phyloP scores from a whole-genome alignment of 345 rosid species.

The Arabidopsis suecica region DNA sequence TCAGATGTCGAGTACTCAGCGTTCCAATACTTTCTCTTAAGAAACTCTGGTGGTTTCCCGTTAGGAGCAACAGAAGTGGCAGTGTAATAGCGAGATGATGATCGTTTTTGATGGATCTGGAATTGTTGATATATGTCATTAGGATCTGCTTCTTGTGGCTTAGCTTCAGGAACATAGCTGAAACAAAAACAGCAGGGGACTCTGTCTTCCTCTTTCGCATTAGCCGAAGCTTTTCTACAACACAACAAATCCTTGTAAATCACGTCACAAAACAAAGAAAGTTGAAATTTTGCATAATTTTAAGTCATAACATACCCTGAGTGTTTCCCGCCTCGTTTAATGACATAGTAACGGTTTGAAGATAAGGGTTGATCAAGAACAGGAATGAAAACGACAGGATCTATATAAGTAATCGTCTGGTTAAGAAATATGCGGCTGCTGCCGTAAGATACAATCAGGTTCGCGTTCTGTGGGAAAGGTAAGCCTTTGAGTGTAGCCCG shows the following conservation, averaged over 20 bases:
- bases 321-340: conserved; percentile 20
- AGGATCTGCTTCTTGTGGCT: conserved; percentile 50
- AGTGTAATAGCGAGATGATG: conserved; percentile 11
- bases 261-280: background rate
- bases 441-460: background rate
- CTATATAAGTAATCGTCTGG: too few relatives aligned
- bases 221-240: conserved; percentile 53
- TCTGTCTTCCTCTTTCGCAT: conserved; percentile 51
- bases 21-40: conserved; percentile 58
- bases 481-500: conserved; percentile 25
- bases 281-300: background rate
- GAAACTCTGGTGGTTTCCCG: conserved; percentile 57
- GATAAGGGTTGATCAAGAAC: conserved; percentile 55
- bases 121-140: conserved; percentile 52
- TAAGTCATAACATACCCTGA: conserved; percentile 30
- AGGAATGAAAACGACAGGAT: conserved; percentile 50
- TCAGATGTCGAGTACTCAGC: conserved; percentile 37
- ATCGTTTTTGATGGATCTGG: conserved; percentile 40
- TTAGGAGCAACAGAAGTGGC: conserved; percentile 59
- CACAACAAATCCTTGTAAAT: background rate
- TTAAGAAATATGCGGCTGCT: too few relatives aligned
- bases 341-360: conserved; percentile 52
- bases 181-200: conserved; percentile 49
- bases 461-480: conserved; percentile 37
- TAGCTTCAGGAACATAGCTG: conserved; percentile 41